phyloP scores from a whole-genome alignment of 768 basidiomycete species.

The Stropharia rugosoannulata region DNA sequence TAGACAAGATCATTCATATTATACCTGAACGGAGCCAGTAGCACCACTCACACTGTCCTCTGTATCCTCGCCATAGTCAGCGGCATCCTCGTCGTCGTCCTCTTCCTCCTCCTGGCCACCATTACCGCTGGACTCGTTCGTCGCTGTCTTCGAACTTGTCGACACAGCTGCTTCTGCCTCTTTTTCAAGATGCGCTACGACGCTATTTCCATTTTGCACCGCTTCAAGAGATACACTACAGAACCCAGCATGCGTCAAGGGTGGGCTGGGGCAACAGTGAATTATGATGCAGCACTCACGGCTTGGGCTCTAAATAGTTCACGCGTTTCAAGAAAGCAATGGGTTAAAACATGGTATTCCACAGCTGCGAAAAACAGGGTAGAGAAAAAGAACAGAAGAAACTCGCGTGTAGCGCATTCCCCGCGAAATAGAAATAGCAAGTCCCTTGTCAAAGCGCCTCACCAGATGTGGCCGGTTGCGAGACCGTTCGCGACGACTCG shows the following conservation, averaged over 20 bases:
- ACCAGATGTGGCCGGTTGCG: constrained; percentile 43
- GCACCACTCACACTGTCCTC: constrained; percentile 44
- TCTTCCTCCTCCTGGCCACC: constrained; percentile 39
- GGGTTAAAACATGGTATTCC: constrained; percentile 42
- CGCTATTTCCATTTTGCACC: constrained; percentile 42
- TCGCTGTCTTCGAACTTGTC: neutral
- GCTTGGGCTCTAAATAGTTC: constrained; percentile 52
- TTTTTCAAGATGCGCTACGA: constrained; percentile 50
- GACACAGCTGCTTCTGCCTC: constrained; percentile 33
- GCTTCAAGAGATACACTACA: constrained; percentile 40
- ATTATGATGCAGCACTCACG: constrained; percentile 47
- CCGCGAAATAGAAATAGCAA: constrained; percentile 5
- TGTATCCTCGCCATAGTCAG: constrained; percentile 30
- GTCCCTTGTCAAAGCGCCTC: constrained; percentile 31
- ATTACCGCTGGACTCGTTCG: constrained; percentile 3
- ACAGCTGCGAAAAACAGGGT: constrained; percentile 26
- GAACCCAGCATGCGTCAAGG: constrained; percentile 14
- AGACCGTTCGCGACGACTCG: constrained; percentile 37
- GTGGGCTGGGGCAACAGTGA: constrained; percentile 12
- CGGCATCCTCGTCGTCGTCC: constrained; percentile 32
- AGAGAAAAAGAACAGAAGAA: constrained; percentile 13
- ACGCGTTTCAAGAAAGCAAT: constrained; percentile 32
- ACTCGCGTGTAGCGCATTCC: neutral
- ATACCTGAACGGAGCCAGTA: neutral
- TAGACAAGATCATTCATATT: neutral